These are phyloP conservation scores for Sophora flavescens DNA, from an alignment of 306 rosid species.

Conservation along the genomic window DNA sequence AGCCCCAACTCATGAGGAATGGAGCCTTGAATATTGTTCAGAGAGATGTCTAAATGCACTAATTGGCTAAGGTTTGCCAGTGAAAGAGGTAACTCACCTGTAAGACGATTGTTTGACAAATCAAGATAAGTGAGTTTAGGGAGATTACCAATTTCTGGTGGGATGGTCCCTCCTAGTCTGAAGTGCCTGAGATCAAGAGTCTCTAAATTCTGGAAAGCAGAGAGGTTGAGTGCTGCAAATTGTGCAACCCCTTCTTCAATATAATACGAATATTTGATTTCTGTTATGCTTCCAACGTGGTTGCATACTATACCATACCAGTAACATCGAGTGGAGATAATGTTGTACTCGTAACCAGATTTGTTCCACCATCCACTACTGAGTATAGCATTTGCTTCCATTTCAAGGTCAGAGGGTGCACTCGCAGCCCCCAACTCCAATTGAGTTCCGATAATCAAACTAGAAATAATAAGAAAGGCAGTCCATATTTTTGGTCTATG, in stretches of 20 bases:
- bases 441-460: neutral
- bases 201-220: constrained; percentile 15
- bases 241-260: neutral
- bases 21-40: neutral
- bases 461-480: neutral
- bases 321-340: neutral
- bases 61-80: neutral
- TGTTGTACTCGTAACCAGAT: no score
- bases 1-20: constrained; percentile 5
- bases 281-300: constrained; percentile 3
- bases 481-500: neutral
- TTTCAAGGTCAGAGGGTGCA: neutral
- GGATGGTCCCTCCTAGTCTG: neutral
- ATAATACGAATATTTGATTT: neutral
- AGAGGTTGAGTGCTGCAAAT: neutral
- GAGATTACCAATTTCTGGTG: neutral
- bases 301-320: neutral
- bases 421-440: neutral
- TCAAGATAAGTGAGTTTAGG: neutral
- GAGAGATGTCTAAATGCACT: neutral
- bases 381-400: constrained; percentile 18
- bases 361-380: constrained; percentile 31
- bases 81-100: neutral
- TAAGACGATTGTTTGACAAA: neutral
- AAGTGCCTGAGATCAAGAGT: accelerated